A percentile compares a stretch with the other conserved stretches of the same genome.
These are phyloP conservation scores for Furcasterigmium sp. DNA, from an alignment of 2,329 filamentous ascomycete species.

Conservation along the genomic window DNA sequence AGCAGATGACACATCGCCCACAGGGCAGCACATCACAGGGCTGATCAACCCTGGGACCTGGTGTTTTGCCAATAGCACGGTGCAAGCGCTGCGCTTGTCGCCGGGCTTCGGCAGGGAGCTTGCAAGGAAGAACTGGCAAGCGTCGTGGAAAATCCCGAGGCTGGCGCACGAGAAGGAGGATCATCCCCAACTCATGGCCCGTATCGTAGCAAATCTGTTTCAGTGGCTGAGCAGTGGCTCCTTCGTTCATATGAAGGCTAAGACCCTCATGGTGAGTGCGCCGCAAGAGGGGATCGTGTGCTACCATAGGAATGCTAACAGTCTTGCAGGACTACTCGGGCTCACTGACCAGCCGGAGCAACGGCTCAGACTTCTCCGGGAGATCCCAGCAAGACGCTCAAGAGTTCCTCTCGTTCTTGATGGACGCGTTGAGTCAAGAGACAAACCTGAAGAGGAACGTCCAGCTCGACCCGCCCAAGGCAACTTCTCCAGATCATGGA, in stretches of 20 bases:
- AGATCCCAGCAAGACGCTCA: slow-evolving; percentile 82
- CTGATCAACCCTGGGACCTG: slow-evolving; percentile 76
- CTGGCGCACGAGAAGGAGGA: slow-evolving; percentile 51
- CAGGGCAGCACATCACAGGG: slow-evolving; percentile 56
- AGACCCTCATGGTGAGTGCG: slow-evolving; percentile 51
- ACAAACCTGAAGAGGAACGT: slow-evolving; percentile 58
- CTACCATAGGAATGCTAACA: background rate
- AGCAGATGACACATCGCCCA: slow-evolving; percentile 2
- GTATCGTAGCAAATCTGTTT: slow-evolving; percentile 54
- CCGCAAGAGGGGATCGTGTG: too few relatives aligned
- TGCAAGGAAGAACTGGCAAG: slow-evolving; percentile 53
- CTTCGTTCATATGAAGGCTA: slow-evolving; percentile 44
- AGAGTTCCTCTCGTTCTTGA: slow-evolving; percentile 80
- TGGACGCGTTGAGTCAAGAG: slow-evolving; percentile 80
- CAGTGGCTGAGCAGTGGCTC: slow-evolving; percentile 50
- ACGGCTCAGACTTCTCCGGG: slow-evolving; percentile 31
- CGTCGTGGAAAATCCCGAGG: slow-evolving; percentile 61
- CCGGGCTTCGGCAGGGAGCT: slow-evolving; percentile 61
- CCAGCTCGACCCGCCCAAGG: slow-evolving; percentile 15
- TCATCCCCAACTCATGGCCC: slow-evolving; percentile 54
- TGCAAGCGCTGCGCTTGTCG: slow-evolving; percentile 79
- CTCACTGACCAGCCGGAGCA: background rate
- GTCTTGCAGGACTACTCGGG: background rate
- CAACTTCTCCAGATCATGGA: slow-evolving; percentile 16
- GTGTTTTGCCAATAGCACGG: slow-evolving; percentile 88